Evolutionary conservation across 1,284 basidiomycete genomes (phyloP), one percentile per base, ranked within the genome.

Genomic region (Ganoderma leucocontextum): DNA sequence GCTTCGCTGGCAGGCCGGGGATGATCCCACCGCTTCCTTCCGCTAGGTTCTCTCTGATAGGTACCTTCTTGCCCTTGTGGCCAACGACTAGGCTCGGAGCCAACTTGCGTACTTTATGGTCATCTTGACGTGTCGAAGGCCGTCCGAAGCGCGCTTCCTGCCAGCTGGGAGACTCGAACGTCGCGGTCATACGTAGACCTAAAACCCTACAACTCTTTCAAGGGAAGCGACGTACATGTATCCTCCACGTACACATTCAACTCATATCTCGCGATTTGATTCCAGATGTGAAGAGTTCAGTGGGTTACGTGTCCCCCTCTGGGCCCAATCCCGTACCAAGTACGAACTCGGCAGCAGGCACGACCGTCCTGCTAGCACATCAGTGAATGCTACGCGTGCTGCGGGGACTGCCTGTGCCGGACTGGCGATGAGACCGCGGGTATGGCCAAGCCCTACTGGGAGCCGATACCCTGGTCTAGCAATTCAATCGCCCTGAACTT

Each of bases 211-310:
- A 13, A 8, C n/a, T 22, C n/a, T 47, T 25, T 49, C 47, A 49
- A 12, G 22, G 47, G 9, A 49, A 25, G 22, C 47, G 6, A 25
- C 7, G 41, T 6, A 42, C 41, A 49, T n/a, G n/a, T 25, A 49
- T 49, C 13, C 2, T 29, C 29, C 29, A 29, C 29, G 29, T 29
- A 29, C 29, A 29, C 4, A 49, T 25, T 8, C 10, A 8, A 25
- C 22, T 5, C 13, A 49, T 12, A 49, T 13, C 10, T 49, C 47
- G 22, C 22, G 10, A 12, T 49, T 12, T 25, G 10, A 25, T 49
- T 25, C 47, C 22, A 49, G 47, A 49, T 49, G 47, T 49, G 47
- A 49, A 49, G 47, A 49, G 47, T 25, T 49, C 47, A 25, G 47
- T 25, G 12, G 47, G 4, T 10, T 49, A 10, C 47, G 19, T 49